These are phyloP conservation scores for Berkeleyomyces rouxiae DNA, from an alignment of 2,329 filamentous ascomycete species.

Conservation along the genomic window DNA sequence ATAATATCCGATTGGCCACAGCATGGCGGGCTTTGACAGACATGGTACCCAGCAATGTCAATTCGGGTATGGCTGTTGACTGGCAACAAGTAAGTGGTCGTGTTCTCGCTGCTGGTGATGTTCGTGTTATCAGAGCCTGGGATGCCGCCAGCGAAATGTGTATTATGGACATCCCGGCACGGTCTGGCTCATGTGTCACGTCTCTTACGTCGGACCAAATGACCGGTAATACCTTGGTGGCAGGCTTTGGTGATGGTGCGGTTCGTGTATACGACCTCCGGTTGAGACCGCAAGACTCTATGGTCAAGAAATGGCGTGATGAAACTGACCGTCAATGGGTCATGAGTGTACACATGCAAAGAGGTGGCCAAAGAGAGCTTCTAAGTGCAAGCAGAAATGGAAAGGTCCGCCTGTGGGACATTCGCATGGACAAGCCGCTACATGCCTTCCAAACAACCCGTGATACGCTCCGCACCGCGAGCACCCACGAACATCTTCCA, in stretches of 20 bases:
- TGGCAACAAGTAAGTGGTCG: constrained; percentile 98
- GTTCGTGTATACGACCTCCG: constrained; percentile 89
- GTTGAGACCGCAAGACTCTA: constrained; percentile 65
- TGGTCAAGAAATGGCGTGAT: constrained; percentile 95
- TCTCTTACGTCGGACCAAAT: constrained; percentile 95
- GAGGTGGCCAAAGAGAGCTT: constrained; percentile 80
- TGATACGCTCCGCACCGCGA: constrained; percentile 67
- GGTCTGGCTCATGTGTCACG: constrained; percentile 89
- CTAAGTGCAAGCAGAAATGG: constrained; percentile 82
- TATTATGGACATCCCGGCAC: constrained; percentile 80
- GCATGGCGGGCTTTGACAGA: constrained; percentile 86
- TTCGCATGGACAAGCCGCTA: constrained; percentile 66
- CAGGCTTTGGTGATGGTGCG: constrained; percentile 89
- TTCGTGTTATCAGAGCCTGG: constrained; percentile 91
- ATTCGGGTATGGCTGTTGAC: constrained; percentile 91
- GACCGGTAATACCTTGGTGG: constrained; percentile 88
- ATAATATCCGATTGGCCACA: constrained; percentile 68
- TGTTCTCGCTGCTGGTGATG: constrained; percentile 87
- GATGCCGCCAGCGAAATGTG: constrained; percentile 88
- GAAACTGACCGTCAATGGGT: constrained; percentile 78
- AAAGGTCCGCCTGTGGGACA: constrained; percentile 91
- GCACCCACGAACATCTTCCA: constrained; percentile 88
- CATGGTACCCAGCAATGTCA: constrained; percentile 83
- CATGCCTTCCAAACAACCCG: constrained; percentile 58
- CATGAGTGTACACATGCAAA: constrained; percentile 90